phyloP scores from a whole-genome alignment of 768 basidiomycete species.

The Krasilnikovozyma curviuscula region DNA sequence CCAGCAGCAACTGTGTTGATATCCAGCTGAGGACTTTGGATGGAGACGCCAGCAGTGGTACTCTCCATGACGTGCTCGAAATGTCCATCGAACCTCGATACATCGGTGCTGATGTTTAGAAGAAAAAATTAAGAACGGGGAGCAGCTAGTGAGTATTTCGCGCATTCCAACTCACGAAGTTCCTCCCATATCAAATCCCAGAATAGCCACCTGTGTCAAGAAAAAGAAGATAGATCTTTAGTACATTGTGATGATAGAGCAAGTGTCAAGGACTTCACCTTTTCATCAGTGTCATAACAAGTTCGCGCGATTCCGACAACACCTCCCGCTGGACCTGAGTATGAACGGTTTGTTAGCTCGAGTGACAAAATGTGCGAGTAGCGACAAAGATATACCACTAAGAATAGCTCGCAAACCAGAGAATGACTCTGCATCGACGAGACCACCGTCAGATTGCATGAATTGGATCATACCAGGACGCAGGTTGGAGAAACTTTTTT shows the following conservation, averaged over 20 bases:
- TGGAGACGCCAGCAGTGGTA: conserved; percentile 80
- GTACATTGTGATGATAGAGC: background rate
- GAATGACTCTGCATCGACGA: conserved; percentile 44
- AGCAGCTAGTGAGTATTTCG: background rate
- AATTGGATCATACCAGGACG: conserved; percentile 35
- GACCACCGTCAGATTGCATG: conserved; percentile 67
- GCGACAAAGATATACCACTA: conserved; percentile 33
- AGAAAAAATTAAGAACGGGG: background rate
- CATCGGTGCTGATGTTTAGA: conserved; percentile 61
- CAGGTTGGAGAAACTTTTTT: conserved; percentile 9
- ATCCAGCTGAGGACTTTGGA: conserved; percentile 80
- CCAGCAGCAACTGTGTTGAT: conserved; percentile 46
- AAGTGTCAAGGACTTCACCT: conserved; percentile 18
- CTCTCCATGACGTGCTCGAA: conserved; percentile 91
- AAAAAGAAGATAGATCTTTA: conserved; percentile 64
- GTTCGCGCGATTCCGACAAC: no score
- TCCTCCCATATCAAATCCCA: no score
- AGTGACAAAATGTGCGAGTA: background rate
- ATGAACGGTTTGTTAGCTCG: background rate
- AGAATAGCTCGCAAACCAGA: conserved; percentile 84
- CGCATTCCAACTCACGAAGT: background rate
- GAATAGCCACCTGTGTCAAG: no score
- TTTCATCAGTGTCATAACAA: no score
- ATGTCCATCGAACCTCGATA: conserved; percentile 74
- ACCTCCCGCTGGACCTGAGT: conserved; percentile 62